Base-by-base conservation (phyloP, 129 eudicot genomes). In the Helichrysum umbraculigerum region DNA sequence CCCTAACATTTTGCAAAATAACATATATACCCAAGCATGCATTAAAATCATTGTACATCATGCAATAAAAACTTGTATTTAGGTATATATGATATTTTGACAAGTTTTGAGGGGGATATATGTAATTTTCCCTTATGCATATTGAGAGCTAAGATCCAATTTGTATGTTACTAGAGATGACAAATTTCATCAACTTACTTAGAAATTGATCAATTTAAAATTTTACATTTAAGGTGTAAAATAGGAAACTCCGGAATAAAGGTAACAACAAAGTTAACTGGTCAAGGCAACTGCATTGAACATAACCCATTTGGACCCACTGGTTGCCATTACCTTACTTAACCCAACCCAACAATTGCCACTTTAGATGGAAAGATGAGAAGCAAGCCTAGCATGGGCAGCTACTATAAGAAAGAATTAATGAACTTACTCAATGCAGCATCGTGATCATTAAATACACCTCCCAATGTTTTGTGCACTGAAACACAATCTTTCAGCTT, bases 401-500 rank as follows among this genome's bases (percentile, higher is more conserved):
- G 78, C 64, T 47, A 64, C 52, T 75, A 41, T 7, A 60, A 71
- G 15, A 33, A 22, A 22, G 52, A 12, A 20, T 3, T 4, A 2
- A 10, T 1, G 6, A 42, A 82, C 97, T 82, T 79, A 93, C 98
- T 88, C 19, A 71, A 82, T 74, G 97, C 86, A 16, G 96, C 97
- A 79, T 77, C 91, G 17, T 80, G 83, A 71, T 93, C 97, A 60
- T 57, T 52, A 35, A 89, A 82, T 77, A 70, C 44, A 42, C 54
- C 37, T 22, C 28, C 86, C 39, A 93, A 58, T 50, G 88, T 78
- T 73, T 88, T 91, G 86, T 90, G 98, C 71, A 88, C 92, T 37
- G 92, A 77, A 78, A 91, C 77, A 70, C 91, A 93, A 74, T 90
- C 97, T 66, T 86, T 85, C 28, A 93, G 90, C 39, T 78, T 87